Percentiles rank a stretch among this genome's conserved stretches.
Evolutionary conservation across 208 protist genomes (phyloP).

Genomic region (Trypanosoma platydactyli): DNA sequence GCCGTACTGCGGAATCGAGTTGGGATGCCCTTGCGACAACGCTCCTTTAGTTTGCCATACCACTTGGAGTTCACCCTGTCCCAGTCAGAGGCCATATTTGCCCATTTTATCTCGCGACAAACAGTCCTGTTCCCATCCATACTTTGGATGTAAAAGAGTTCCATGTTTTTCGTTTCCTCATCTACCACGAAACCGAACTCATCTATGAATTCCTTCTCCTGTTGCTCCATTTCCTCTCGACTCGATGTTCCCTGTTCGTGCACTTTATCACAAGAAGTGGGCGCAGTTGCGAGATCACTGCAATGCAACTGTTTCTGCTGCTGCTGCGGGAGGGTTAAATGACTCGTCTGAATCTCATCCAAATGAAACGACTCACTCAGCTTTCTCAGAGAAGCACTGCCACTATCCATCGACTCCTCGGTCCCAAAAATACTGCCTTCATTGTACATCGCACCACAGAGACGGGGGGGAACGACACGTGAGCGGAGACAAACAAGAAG

Average conservation of each 20-base stretch:
- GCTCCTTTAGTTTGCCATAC: conserved; percentile 83
- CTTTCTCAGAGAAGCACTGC: conserved; percentile 25
- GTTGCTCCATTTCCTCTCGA: conserved; percentile 41
- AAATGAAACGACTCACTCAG: conserved; percentile 10
- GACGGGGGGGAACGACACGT: not conserved
- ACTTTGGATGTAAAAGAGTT: conserved; percentile 62
- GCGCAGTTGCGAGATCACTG: not conserved
- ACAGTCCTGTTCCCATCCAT: conserved; percentile 70
- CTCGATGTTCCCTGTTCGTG: not conserved
- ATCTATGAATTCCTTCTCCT: conserved; percentile 80
- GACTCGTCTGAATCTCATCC: not conserved
- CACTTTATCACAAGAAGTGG: not conserved
- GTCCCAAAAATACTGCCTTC: conserved; percentile 27
- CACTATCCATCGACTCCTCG: conserved; percentile 15
- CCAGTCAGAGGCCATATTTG: conserved; percentile 88
- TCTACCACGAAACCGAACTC: conserved; percentile 91
- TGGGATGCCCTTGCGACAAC: conserved; percentile 90
- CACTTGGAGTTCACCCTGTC: conserved; percentile 64
- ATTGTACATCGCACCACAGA: conserved; percentile 4
- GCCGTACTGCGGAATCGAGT: conserved; percentile 69
- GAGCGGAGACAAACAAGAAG: conserved; percentile 12
- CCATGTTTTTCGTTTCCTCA: conserved; percentile 54
- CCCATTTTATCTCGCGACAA: conserved; percentile 89
- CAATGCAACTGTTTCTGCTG: conserved; percentile 32
- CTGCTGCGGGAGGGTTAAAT: conserved; percentile 7